Percentiles rank a stretch among this genome's conserved stretches.
These are phyloP conservation scores for Dillenia turbinata DNA, from an alignment of 164 flowering plant genomes.

Conservation along the genomic window DNA sequence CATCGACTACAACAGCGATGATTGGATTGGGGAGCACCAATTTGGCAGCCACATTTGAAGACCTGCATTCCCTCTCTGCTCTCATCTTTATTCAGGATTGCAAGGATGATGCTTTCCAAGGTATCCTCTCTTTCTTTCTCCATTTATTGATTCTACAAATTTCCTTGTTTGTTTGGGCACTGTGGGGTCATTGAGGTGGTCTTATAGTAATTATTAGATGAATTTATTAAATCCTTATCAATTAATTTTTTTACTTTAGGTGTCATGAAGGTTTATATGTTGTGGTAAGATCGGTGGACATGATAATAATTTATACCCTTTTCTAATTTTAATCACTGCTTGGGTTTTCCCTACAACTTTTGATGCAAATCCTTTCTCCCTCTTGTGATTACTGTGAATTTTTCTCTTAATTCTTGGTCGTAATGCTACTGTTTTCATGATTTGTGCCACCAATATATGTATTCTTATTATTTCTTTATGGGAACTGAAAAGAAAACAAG, in stretches of 20 bases:
- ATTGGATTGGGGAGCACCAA: conserved; percentile 29
- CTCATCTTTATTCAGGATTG: conserved; percentile 52
- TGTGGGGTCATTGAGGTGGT: background rate
- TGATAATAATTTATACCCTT: too few species aligned
- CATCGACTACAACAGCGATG: conserved; percentile 39
- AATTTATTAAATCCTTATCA: too few species aligned
- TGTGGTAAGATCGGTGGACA: background rate
- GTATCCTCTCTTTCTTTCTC: conserved; percentile 22
- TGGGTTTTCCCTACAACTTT: too few species aligned
- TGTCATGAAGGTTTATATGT: background rate
- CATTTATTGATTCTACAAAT: background rate
- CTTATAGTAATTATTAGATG: too few species aligned
- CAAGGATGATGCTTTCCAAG: conserved; percentile 59
- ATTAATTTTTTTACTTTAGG: too few species aligned
- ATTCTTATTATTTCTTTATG: background rate
- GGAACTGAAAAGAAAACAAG: background rate
- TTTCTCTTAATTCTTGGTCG: background rate
- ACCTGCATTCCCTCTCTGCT: conserved; percentile 45
- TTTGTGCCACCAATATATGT: background rate
- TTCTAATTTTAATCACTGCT: too few species aligned
- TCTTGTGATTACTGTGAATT: background rate
- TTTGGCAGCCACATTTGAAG: conserved; percentile 26
- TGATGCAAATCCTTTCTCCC: background rate
- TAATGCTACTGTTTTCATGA: background rate
- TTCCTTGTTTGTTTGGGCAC: background rate